These are phyloP conservation scores for Beauveria varroae DNA, from an alignment of 2,329 filamentous ascomycete genomes.

Conservation along the genomic window DNA sequence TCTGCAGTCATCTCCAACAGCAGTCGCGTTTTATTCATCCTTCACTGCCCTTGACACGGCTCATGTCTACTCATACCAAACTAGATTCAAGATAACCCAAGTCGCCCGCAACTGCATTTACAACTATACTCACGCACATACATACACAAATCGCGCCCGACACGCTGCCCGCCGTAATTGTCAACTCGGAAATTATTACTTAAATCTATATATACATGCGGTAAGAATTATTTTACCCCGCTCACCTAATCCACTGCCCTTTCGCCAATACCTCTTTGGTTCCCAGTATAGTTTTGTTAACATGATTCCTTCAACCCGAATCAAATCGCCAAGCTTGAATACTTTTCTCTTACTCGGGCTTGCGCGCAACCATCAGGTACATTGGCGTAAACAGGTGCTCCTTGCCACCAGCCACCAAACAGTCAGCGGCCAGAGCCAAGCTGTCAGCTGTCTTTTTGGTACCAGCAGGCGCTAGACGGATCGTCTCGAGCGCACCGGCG, in stretches of 20 bases:
- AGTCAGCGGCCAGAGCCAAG: constrained; percentile 68
- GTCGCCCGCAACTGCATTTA: not conserved
- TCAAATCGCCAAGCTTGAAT: not conserved
- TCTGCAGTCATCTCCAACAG: no score
- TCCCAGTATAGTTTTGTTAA: not conserved
- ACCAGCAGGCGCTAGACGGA: constrained; percentile 65
- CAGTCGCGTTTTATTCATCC: no score
- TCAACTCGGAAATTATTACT: constrained; percentile 6
- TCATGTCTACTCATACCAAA: no score
- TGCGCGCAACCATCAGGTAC: constrained; percentile 87
- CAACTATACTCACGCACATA: no score
- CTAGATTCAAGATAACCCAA: no score
- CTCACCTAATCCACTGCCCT: not conserved
- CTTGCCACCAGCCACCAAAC: constrained; percentile 71
- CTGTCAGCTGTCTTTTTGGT: constrained; percentile 85
- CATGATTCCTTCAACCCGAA: not conserved
- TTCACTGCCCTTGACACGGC: no score
- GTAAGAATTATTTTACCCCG: constrained; percentile 5
- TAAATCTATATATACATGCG: constrained; percentile 11
- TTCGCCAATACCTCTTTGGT: not conserved
- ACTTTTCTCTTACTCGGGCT: constrained; percentile 42
- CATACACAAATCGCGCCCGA: not conserved
- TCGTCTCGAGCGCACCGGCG: constrained; percentile 61
- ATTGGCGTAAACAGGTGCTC: constrained; percentile 89
- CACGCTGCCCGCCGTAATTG: not conserved